Base-by-base conservation (phyloP, 495 filamentous ascomycete genomes). In the Sordaria brevicollis region DNA sequence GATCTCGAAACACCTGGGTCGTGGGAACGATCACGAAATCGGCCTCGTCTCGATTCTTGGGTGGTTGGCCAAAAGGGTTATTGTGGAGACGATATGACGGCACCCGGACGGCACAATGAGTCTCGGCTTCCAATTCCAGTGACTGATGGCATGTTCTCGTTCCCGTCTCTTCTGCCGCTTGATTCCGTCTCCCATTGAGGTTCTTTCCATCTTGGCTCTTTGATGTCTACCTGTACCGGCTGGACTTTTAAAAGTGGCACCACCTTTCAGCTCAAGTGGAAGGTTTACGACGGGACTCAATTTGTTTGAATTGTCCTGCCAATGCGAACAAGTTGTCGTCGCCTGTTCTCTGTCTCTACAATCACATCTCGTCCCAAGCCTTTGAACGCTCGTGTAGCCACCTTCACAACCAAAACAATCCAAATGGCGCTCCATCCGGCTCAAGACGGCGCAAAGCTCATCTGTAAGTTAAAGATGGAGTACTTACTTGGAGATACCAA, bases 341-440 rank as follows among this genome's bases (percentile, higher is more conserved):
- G 35, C 19, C 67, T 71, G 21, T 65, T 67, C 21, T 71, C 70
- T 38, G 37, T 49, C 17, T 65, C 71, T 31, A 35, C 66, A 41
- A 9, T 66, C 35, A 31, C 21, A 66, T 68, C 65, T 65, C n/a
- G 54, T 35, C 36, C 34, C 15, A 69, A 38, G 29, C 15, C 65
- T 19, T 29, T 67, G 65, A 34, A 39, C 13, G 5, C 25, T 4
- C 49, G 49, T 17, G 13, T 62, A 1, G 49, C 49, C 33, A 31
- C 49, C 25, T 62, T 62, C 8, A 15, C 13, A 8, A 31, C 49
- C 49, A 62, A 62, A 29, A 81, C 70, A 73, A n/a, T n/a, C n/a
- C n/a, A n/a, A n/a, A 86, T 86, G 85, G 80, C 85, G 68, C 77
- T 86, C 19, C 78, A 85, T 73, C 80, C 82, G 33, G 71, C 81